Evolutionary conservation across 208 protist species (phyloP).

Genomic region (Trypanosoma avium): DNA sequence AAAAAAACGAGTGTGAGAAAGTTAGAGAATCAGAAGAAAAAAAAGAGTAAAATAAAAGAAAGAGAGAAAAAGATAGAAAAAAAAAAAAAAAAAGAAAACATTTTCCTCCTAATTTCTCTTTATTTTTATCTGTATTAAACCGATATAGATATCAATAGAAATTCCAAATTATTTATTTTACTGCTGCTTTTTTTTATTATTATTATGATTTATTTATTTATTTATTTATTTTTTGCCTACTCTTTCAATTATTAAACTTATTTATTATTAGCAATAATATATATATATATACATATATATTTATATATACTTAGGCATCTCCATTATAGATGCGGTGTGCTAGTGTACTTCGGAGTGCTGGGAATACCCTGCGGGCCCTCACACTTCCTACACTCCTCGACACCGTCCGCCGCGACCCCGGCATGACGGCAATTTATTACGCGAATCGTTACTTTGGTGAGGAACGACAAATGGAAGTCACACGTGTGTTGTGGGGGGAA

Average conservation of each 20-base stretch:
- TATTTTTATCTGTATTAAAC: too few species aligned
- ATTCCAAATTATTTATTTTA: too few species aligned
- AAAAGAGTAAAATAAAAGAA: too few species aligned
- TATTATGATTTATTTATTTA: conserved; percentile 5
- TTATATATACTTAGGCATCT: too few species aligned
- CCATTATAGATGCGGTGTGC: conserved; percentile 28
- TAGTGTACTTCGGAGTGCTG: neutral
- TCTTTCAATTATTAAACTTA: neutral
- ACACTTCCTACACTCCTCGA: conserved; percentile 54
- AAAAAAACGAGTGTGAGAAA: too few species aligned
- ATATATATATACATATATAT: too few species aligned
- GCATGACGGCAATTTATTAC: conserved; percentile 83
- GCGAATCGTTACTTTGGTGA: conserved; percentile 84
- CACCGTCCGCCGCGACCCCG: conserved; percentile 77
- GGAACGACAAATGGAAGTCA: conserved; percentile 61
- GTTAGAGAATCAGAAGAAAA: too few species aligned
- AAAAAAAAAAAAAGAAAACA: too few species aligned
- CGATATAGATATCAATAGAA: too few species aligned
- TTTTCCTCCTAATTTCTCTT: too few species aligned
- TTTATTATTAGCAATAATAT: neutral
- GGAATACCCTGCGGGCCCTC: conserved; percentile 27
- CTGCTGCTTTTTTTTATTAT: conserved; percentile 1
- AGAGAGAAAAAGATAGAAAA: too few species aligned
- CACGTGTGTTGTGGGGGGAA: conserved; percentile 73
- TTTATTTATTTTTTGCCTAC: conserved; percentile 5